Evolutionary conservation across 305 asterid species (phyloP).

Genomic region (Andrographis paniculata): DNA sequence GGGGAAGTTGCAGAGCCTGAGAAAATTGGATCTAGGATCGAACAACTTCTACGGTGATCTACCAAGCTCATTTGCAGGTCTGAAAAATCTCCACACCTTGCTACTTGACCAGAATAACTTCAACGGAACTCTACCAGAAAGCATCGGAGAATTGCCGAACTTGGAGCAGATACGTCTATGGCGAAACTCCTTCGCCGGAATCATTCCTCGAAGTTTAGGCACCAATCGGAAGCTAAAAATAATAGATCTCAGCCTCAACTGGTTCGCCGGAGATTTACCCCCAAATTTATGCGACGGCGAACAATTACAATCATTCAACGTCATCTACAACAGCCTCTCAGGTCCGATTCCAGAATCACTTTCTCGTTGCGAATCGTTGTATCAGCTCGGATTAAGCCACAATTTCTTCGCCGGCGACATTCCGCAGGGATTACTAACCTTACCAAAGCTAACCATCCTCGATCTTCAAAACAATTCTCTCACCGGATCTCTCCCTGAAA

Average conservation of each 20-base stretch:
- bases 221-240: constrained; percentile 40
- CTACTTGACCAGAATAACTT: too few species aligned
- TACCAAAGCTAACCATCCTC: constrained; percentile 66
- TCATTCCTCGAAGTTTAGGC: constrained; percentile 59
- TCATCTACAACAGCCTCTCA: constrained; percentile 57
- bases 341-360: constrained; percentile 75
- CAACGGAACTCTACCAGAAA: too few species aligned
- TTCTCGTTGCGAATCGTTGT: constrained; percentile 62
- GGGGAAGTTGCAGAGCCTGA: too few species aligned
- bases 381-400: constrained; percentile 73
- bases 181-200: constrained; percentile 90
- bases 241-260: constrained; percentile 80
- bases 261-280: constrained; percentile 86
- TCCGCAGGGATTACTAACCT: constrained; percentile 62
- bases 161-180: constrained; percentile 62
- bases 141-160: constrained; percentile 3
- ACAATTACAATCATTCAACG: constrained; percentile 52
- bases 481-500: constrained; percentile 64
- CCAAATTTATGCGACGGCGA: constrained; percentile 45
- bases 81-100: too few species aligned
- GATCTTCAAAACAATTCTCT: constrained; percentile 75
- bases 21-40: too few species aligned
- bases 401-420: constrained; percentile 80
- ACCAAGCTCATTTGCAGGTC: too few species aligned
- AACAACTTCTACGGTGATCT: too few species aligned